Percentiles rank a stretch among this genome's conserved stretches.
phyloP scores from a whole-genome alignment of 176 grass and related monocot species.

The Oryza meyeriana region DNA sequence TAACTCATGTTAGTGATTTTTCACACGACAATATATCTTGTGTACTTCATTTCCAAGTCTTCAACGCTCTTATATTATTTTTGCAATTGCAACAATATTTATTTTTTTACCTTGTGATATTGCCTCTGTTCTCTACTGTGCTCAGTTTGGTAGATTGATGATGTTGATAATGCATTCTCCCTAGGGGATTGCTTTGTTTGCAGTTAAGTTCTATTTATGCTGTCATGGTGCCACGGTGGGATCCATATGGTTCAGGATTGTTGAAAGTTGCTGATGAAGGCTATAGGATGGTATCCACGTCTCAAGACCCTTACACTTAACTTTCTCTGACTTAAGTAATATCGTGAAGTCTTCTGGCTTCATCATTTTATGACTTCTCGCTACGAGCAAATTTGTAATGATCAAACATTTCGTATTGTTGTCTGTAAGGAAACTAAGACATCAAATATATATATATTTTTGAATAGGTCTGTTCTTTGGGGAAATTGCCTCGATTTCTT shows the following conservation, averaged over 20 bases:
- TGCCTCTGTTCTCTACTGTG: background rate
- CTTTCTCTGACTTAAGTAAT: background rate
- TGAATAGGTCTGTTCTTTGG: background rate
- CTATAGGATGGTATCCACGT: background rate
- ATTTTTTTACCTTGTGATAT: background rate
- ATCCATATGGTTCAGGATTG: background rate
- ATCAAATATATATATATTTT: background rate
- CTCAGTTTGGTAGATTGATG: background rate
- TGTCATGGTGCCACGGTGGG: background rate
- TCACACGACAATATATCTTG: background rate
- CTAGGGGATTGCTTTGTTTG: background rate
- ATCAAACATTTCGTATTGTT: background rate
- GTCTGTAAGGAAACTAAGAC: conserved; percentile 3
- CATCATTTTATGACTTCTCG: conserved; percentile 10
- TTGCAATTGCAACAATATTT: background rate
- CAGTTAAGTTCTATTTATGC: background rate
- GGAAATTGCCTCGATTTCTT: background rate
- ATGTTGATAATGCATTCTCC: background rate
- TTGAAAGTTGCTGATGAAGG: background rate
- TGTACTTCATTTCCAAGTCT: background rate
- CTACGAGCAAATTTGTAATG: conserved; percentile 16
- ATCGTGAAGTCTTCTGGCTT: background rate
- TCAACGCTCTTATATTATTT: background rate
- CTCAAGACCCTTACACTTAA: background rate
- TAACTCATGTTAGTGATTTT: background rate